Evolutionary conservation across 805 yeast species (phyloP).

Genomic region (Komagataella phaffii): DNA sequence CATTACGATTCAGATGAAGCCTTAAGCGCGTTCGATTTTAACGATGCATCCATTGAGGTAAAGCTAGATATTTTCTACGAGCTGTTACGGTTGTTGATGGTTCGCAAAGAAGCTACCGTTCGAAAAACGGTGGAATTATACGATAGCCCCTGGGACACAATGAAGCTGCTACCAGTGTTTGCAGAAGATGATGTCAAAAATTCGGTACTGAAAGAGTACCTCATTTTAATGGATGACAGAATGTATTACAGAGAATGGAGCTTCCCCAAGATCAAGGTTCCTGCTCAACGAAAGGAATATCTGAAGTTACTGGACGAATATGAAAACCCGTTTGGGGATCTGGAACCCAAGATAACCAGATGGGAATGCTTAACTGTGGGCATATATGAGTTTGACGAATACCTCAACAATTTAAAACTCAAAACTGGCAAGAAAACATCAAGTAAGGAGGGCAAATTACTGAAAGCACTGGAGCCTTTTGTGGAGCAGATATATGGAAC

Average conservation of each 20-base stretch:
- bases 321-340: constrained; percentile 8
- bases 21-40: constrained; percentile 19
- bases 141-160: constrained; percentile 13
- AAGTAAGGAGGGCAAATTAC: constrained; percentile 14
- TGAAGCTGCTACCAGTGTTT: constrained; percentile 11
- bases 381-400: constrained; percentile 26
- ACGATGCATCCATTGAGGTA: constrained; percentile 25
- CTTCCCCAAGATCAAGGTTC: constrained; percentile 19
- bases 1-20: constrained; percentile 7
- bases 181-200: constrained; percentile 5
- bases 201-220: constrained; percentile 12
- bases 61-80: constrained; percentile 34
- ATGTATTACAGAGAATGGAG: constrained; percentile 27
- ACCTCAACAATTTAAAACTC: constrained; percentile 15
- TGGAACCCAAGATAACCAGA: constrained; percentile 22
- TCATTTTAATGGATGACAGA: constrained; percentile 37
- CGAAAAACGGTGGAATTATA: constrained; percentile 29
- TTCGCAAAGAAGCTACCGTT: not conserved
- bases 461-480: constrained; percentile 15
- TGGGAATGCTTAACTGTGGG: constrained; percentile 29
- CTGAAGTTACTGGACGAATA: constrained; percentile 10
- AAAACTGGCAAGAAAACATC: constrained; percentile 17
- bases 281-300: constrained; percentile 19
- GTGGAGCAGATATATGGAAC: constrained; percentile 22
- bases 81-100: constrained; percentile 23